These are phyloP conservation scores for Microbotryomycetes sp. DNA, from an alignment of 1,284 basidiomycete genomes.

Conservation along the genomic window DNA sequence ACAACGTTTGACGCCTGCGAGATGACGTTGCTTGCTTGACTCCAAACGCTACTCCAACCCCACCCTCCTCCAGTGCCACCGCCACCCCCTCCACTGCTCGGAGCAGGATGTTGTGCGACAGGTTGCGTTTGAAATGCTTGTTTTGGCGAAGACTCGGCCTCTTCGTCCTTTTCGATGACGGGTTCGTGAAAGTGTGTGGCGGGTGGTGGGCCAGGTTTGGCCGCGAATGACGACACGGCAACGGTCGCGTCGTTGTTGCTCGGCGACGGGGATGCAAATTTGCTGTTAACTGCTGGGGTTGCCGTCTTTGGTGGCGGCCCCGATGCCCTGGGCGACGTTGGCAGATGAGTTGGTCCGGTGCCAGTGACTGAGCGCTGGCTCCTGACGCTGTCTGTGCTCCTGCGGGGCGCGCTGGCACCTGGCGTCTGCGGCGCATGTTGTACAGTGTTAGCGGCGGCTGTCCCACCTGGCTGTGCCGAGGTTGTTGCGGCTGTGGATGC, in stretches of 20 bases:
- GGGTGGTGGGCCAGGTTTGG: background rate
- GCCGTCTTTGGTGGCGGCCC: background rate
- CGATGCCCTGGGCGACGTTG: background rate
- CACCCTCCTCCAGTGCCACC: conserved; percentile 20
- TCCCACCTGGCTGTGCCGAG: background rate
- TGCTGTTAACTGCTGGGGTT: background rate
- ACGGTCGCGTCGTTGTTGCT: background rate
- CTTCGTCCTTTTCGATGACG: background rate
- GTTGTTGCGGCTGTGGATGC: background rate
- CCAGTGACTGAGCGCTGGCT: background rate
- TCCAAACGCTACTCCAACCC: conserved; percentile 73
- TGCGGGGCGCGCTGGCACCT: background rate
- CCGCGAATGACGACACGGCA: background rate
- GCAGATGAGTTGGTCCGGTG: background rate
- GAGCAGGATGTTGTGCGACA: background rate
- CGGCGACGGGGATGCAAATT: background rate
- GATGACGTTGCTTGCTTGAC: conserved; percentile 70
- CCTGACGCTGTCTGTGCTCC: conserved; percentile 21
- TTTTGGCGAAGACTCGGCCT: background rate
- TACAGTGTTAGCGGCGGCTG: background rate
- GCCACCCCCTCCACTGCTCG: background rate
- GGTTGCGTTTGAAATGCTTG: background rate
- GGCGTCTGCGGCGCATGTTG: background rate
- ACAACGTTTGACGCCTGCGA: conserved; percentile 78
- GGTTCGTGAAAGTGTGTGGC: background rate